Evolutionary conservation across 2,329 filamentous ascomycete genomes (phyloP).

Genomic region (Xylaria sp.): DNA sequence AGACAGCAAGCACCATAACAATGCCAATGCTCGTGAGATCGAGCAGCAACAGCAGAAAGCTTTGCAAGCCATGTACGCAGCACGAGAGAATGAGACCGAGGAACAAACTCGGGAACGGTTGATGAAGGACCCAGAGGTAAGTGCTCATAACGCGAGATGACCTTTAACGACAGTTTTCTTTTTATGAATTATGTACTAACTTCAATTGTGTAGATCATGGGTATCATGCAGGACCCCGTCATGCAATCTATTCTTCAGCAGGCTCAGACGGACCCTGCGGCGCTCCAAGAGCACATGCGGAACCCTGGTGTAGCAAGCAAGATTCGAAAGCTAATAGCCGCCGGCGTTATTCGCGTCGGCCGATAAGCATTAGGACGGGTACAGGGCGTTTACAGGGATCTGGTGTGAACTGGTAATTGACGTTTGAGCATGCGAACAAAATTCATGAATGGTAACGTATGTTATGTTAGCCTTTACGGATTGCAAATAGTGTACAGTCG

Average conservation of each 20-base stretch:
- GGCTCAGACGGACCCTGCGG: conserved; percentile 91
- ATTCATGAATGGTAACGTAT: conserved; percentile 17
- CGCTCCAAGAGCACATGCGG: conserved; percentile 96
- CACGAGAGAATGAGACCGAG: conserved; percentile 93
- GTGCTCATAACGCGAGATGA: conserved; percentile 47
- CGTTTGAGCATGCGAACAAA: conserved; percentile 19
- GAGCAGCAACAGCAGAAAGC: conserved; percentile 95
- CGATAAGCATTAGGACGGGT: conserved; percentile 44
- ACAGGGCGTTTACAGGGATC: conserved; percentile 34
- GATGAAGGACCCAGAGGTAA: conserved; percentile 88
- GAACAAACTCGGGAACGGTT: conserved; percentile 94
- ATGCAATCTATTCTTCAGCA: conserved; percentile 99
- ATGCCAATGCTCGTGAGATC: conserved; percentile 89
- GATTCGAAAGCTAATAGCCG: conserved; percentile 93
- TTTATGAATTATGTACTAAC: conserved; percentile 44
- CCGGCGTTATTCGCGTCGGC: conserved; percentile 88
- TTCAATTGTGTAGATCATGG: conserved; percentile 71
- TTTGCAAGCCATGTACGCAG: conserved; percentile 86
- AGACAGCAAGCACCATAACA: conserved; percentile 74
- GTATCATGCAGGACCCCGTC: conserved; percentile 92
- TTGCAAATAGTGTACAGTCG: conserved; percentile 31
- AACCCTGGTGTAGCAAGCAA: conserved; percentile 87
- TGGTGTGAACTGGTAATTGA: conserved; percentile 25
- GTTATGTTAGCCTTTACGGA: conserved; percentile 11
- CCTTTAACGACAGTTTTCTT: background rate